phyloP scores from a whole-genome alignment of 2,329 filamentous ascomycete genomes.

The Mollisia scopiformis region DNA sequence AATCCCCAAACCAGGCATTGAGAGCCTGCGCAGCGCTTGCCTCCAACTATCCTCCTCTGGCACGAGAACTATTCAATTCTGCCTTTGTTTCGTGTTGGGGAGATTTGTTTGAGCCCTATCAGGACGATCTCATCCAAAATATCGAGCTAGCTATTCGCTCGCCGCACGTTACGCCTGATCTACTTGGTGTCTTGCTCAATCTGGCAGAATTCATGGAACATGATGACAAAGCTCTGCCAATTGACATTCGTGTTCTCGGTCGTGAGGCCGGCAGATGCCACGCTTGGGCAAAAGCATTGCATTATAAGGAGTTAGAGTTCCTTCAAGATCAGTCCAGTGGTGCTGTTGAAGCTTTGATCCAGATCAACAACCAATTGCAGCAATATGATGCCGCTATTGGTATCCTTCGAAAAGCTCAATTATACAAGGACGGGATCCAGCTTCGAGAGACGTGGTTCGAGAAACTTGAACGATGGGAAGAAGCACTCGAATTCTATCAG shows the following conservation, averaged over 20 bases:
- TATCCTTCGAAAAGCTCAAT: conserved; percentile 93
- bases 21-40: conserved; percentile 91
- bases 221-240: conserved; percentile 96
- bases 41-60: conserved; percentile 87
- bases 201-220: conserved; percentile 99
- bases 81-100: conserved; percentile 99
- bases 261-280: conserved; percentile 96
- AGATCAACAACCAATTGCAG: conserved; percentile 98
- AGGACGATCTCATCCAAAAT: conserved; percentile 93
- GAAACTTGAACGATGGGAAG: conserved; percentile 97
- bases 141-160: conserved; percentile 96
- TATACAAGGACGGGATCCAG: conserved; percentile 90
- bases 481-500: conserved; percentile 90
- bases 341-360: conserved; percentile 95
- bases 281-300: conserved; percentile 95
- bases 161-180: conserved; percentile 92
- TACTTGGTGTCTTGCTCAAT: conserved; percentile 91
- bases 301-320: conserved; percentile 99
- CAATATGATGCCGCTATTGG: conserved; percentile 98
- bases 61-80: conserved; percentile 95
- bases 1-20: conserved; percentile 94
- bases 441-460: conserved; percentile 99
- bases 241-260: conserved; percentile 93
- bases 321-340: conserved; percentile 95
- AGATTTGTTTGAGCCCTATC: conserved; percentile 94